Base-by-base conservation (phyloP, 2,329 filamentous ascomycete species). In the Hansfordia pulvinata region DNA sequence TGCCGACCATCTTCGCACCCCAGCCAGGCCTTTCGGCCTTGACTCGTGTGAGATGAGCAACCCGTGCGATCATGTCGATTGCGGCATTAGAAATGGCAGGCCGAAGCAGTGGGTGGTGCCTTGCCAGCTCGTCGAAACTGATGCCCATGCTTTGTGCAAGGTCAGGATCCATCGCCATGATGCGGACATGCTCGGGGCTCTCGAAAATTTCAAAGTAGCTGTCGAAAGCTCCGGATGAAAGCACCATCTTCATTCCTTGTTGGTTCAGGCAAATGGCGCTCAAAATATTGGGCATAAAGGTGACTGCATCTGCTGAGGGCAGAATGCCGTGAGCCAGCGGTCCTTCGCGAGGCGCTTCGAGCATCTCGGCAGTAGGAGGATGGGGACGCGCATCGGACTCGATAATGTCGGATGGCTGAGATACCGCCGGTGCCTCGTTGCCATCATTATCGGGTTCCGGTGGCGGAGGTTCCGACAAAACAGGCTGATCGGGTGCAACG, bases 121-220 rank as follows among this genome's bases (percentile, higher is more conserved):
- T 76, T 27, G 88, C 80, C 32, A 99, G 66, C 52, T 99, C 90
- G 49, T 99, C 90, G 43, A 98, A 94, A 20, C 76, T 80, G 15
- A 69, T 70, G 8, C 90, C 90, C 26, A 98, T 67, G 20, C 73
- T 70, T 17, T 68, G 69, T 8, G 86, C 69, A 31, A 92, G 62
- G 19, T 63, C 59, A 5, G 67, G 60, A 37, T 93, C 88, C 19
- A 63, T 60, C 35, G 82, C 74, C 64, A 98, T 75, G 35, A 77
- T 79, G 40, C 80, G 82, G 31, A 98, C 74, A 52, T 99, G 92
- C 10, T 74, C 68, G 3, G 85, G 76, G 38, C 84, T 96, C 51
- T 94, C 83, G 38, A 98, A 98, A n/a, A 96, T 84, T 47, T 94
- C 83, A 37, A 98, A 79, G 47, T 86, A 96, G 39, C 74, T 81